Base-by-base conservation (phyloP, 2,329 filamentous ascomycete species). In the Fusarium sp. region DNA sequence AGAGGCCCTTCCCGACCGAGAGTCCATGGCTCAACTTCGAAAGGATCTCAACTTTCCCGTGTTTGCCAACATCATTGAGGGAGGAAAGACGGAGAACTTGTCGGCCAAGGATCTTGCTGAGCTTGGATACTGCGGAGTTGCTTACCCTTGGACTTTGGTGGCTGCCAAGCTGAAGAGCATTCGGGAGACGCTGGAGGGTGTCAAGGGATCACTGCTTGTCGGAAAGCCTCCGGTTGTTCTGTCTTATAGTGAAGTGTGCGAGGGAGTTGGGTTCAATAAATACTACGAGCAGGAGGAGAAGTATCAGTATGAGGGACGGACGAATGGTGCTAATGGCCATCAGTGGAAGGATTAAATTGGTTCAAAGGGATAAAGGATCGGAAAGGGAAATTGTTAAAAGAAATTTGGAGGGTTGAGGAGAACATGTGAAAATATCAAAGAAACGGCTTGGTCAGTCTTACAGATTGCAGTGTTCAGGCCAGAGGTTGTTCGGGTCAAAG, bases 71-170 rank as follows among this genome's bases (percentile, higher is more conserved):
- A 78, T 80, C 63, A 80, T 80, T 33, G 80, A 83, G 64, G 82
- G 79, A 10, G 82, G 78, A 17, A 80, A 79, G 75, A 83, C 80
- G 2, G 80, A 82, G 71, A 82, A 81, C 11, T 68, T 82, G 7
- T 82, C 81, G 1, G 80, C 80, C 0, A 78, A 80, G 38, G 80
- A 82, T 6, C 72, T 82, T 12, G 80, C 78, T 0, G 78, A 78
- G 64, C 58, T 87, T 15, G 85, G 85, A 0, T 86, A 82, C 59
- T 80, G 81, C 27, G 81, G 80, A 1, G 85, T 86, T 2, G 84
- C 83, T 1, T 87, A 86, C 65, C 84, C 84, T 1, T 86, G 83
- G 83, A 85, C 83, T 1, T 76, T 86, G 45, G 84, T 86, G 2
- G 85, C 85, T 6, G 84, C 84, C 3, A 83, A 84, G 59, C 60